Evolutionary conservation across 805 yeast genomes (phyloP).

Genomic region (Metschnikowia dekortorum): DNA sequence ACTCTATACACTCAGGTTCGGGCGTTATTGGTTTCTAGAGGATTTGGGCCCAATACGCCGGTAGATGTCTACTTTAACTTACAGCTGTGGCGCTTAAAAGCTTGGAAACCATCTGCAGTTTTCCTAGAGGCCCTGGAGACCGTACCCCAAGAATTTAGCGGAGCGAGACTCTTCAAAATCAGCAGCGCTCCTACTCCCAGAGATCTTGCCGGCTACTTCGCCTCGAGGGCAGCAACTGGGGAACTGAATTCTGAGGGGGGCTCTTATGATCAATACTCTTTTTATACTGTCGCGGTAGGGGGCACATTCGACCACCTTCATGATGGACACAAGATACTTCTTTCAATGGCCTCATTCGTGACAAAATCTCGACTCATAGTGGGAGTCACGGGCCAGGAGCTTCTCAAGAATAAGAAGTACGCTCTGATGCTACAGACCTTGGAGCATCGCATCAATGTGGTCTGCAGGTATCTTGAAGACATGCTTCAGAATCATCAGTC

Average conservation of each 20-base stretch:
- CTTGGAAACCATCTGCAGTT: not conserved
- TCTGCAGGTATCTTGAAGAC: constrained; percentile 44
- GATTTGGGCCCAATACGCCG: not conserved
- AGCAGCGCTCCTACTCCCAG: not conserved
- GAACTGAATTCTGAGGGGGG: not conserved
- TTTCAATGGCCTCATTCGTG: constrained; percentile 67
- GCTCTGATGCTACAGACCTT: constrained; percentile 60
- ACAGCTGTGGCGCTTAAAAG: not conserved
- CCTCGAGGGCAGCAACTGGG: too few species aligned
- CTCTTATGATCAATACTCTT: not conserved
- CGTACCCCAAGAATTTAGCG: not conserved
- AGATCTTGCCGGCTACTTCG: too few species aligned
- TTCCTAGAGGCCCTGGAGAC: constrained; percentile 1
- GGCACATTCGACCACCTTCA: constrained; percentile 98
- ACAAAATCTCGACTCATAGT: constrained; percentile 56
- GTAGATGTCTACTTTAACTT: not conserved
- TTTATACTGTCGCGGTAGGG: constrained; percentile 58
- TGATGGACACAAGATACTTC: constrained; percentile 86
- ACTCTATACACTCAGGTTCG: constrained; percentile 23
- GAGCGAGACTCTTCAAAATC: not conserved
- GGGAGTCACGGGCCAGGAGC: constrained; percentile 77
- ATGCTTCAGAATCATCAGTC: constrained; percentile 42
- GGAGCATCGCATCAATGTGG: constrained; percentile 44
- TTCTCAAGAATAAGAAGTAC: constrained; percentile 72
- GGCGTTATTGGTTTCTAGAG: not conserved